Conservation (phyloP, 1,139 yeast species). For the Torulaspora pretoriensis region DNA sequence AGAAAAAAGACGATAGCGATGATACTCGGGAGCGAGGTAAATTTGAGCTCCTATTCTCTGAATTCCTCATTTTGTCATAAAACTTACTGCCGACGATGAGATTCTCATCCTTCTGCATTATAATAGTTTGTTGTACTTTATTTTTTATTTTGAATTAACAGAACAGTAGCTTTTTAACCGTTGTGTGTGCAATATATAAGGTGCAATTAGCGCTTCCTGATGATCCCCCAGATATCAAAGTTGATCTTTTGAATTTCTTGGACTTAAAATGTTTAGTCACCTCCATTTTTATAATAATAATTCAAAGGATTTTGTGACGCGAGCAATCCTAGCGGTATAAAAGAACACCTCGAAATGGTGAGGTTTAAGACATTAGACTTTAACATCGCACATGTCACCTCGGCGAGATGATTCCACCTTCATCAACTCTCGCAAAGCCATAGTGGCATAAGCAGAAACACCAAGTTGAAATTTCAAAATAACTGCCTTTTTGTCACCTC, state of each 20-base stretch:
- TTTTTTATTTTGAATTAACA: constrained; percentile 3
- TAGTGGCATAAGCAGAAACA: constrained; percentile 91
- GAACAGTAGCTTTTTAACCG: background rate
- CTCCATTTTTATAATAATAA: background rate
- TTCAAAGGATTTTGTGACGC: background rate
- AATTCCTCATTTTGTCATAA: constrained; percentile 6
- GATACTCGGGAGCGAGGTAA: constrained; percentile 9
- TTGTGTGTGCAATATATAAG: constrained; percentile 2
- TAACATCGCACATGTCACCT: constrained; percentile 46
- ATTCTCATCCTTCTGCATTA: constrained; percentile 8
- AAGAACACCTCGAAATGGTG: background rate
- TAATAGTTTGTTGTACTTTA: constrained; percentile 2
- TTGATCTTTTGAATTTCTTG: background rate
- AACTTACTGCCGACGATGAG: constrained; percentile 5
- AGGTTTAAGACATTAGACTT: constrained; percentile 1
- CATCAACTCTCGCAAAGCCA: constrained; percentile 93
- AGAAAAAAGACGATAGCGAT: constrained; percentile 13
- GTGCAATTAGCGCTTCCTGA: background rate
- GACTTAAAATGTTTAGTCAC: background rate
- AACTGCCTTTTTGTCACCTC: constrained; percentile 62
- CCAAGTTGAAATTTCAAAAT: constrained; percentile 74
- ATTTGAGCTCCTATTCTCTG: constrained; percentile 2
- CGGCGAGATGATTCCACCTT: constrained; percentile 72
- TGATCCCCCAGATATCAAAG: background rate
- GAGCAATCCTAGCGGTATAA: background rate